Evolutionary conservation across 768 basidiomycete genomes (phyloP).

Genomic region (Inosperma sp.): DNA sequence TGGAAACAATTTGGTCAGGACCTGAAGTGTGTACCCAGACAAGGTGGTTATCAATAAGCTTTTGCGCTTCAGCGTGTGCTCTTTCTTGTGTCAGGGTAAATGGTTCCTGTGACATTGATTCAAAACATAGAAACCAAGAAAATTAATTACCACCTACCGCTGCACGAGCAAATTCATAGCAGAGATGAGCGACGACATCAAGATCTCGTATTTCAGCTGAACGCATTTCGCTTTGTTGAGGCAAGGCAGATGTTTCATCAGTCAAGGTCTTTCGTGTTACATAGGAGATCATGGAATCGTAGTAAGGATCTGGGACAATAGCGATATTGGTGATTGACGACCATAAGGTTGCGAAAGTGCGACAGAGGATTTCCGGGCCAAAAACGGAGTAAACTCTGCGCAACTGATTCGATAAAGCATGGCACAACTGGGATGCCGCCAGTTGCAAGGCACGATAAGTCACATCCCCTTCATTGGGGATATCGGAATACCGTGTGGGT

Average conservation of each 20-base stretch:
- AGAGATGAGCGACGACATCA: conserved; percentile 41
- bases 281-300: conserved; percentile 53
- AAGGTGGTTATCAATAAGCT: conserved; percentile 42
- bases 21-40: conserved; percentile 53
- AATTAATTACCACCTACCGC: conserved; percentile 42
- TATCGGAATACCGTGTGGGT: conserved; percentile 35
- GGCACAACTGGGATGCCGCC: conserved; percentile 39
- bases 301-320: conserved; percentile 43
- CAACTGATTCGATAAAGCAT: conserved; percentile 21
- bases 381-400: conserved; percentile 65
- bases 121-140: background rate
- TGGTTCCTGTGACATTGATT: conserved; percentile 40
- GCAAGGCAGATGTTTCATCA: conserved; percentile 14
- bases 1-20: conserved; percentile 47
- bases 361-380: conserved; percentile 44
- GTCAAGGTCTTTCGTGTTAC: conserved; percentile 46
- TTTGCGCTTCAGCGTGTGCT: conserved; percentile 48
- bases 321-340: conserved; percentile 39
- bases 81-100: conserved; percentile 42
- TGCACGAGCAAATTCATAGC: conserved; percentile 51
- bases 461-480: conserved; percentile 34
- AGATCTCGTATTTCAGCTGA: conserved; percentile 39
- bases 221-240: conserved; percentile 35
- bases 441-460: conserved; percentile 36
- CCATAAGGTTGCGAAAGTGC: conserved; percentile 49